Conservation (phyloP, 345 rosid species). For the Salix udensis region DNA sequence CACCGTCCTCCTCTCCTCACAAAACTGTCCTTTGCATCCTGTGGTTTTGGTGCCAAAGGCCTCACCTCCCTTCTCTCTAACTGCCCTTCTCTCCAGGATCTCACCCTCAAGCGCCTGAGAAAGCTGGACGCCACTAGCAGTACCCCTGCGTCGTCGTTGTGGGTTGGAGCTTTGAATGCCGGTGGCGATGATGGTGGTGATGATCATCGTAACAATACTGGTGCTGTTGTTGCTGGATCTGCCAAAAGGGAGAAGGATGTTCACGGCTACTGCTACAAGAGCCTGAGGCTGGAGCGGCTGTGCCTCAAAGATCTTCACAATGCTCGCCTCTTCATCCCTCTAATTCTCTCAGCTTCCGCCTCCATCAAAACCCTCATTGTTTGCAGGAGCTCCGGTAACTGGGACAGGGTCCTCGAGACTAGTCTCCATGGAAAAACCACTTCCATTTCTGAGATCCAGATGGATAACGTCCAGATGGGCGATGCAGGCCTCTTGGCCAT, state of each 20-base stretch:
- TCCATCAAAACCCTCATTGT: constrained; percentile 31
- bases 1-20: constrained; percentile 23
- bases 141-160: constrained; percentile 13
- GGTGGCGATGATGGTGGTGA: not conserved
- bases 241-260: too few relatives aligned
- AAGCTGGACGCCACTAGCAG: constrained; percentile 34
- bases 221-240: too few relatives aligned
- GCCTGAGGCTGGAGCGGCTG: not conserved
- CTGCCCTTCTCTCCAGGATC: constrained; percentile 37
- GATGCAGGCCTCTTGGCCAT: constrained; percentile 39
- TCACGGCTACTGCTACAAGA: too few relatives aligned
- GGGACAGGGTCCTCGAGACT: constrained; percentile 37
- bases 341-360: constrained; percentile 17
- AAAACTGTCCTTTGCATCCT: constrained; percentile 35
- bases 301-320: constrained; percentile 47
- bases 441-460: constrained; percentile 37
- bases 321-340: constrained; percentile 36
- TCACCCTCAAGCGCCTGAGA: constrained; percentile 44
- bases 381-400: constrained; percentile 46
- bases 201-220: too few relatives aligned
- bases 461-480: constrained; percentile 42
- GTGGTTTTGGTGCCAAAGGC: constrained; percentile 35
- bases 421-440: constrained; percentile 12
- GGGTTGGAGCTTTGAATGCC: not conserved
- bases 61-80: constrained; percentile 31